Evolutionary conservation across 352 stramenopile species (phyloP), one percentile per base, ranked within the genome.

Genomic region (Phytophthora meadii): DNA sequence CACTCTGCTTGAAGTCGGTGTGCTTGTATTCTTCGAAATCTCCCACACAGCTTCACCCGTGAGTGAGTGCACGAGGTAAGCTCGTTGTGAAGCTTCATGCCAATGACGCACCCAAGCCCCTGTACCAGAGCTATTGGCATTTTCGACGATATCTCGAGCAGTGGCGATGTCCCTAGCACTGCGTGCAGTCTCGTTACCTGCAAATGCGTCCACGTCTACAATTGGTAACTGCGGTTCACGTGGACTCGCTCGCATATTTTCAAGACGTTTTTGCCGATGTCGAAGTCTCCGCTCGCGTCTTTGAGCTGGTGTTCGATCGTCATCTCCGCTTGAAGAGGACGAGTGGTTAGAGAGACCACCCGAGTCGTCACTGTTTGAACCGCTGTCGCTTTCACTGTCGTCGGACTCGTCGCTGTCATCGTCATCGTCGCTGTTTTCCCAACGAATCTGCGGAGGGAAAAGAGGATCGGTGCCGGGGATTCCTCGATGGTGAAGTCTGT

Each of bases 1-100:
- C 14, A 22, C 14, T 45, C 41, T 27, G 9, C n/a, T 30, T 9
- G 58, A 47, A 3, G 6, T 24, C 3, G 28, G 48, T 22, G 14
- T 47, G 10, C 5, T 52, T 36, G 30, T 34, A 6, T 40, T 52
- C 32, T 44, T 60, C 9, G 50, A 15, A n/a, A 87, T 84, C 54
- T 93, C 86, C 84, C 86, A 93, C 4, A 94, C 74, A 0, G 78
- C 79, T 57, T 92, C 84, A 4, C 76, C 71, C 0, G 86, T 92
- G 34, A 88, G 39, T 2, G 80, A 89, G 57, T 94, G 85, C 14
- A 90, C 82, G 10, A 94, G 75, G 56, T 88, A 93, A 1, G 82
- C 65, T 6, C 79, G 70, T 2, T 61, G 61, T 4, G 76, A 89
- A 10, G 56, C 61, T 0, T 85, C 72, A 47, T 92, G 79, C 68